These are phyloP conservation scores for Tremella fuciformis DNA, from an alignment of 768 basidiomycete species.

Conservation along the genomic window DNA sequence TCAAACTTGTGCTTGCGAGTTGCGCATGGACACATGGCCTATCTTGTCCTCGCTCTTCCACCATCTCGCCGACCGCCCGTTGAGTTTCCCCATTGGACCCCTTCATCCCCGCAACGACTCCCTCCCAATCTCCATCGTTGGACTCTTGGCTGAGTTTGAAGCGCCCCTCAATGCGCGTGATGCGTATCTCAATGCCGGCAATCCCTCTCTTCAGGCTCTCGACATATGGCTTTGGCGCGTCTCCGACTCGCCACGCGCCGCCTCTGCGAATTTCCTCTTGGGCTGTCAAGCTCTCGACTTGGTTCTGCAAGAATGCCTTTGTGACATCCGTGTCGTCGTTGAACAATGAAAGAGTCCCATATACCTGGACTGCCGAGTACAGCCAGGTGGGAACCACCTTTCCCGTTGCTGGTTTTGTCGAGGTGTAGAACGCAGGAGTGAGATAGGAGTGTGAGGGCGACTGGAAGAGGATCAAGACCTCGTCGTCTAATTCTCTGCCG, in stretches of 20 bases:
- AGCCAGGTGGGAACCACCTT: slow-evolving; percentile 53
- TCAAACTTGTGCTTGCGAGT: no score
- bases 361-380: slow-evolving; percentile 50
- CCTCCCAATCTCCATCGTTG: slow-evolving; percentile 42
- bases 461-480: slow-evolving; percentile 50
- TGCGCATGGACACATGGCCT: no score
- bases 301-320: slow-evolving; percentile 37
- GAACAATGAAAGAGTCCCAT: slow-evolving; percentile 40
- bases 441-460: slow-evolving; percentile 46
- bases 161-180: slow-evolving; percentile 46
- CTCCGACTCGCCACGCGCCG: slow-evolving; percentile 39
- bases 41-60: slow-evolving; percentile 8
- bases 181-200: slow-evolving; percentile 47
- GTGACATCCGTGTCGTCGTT: slow-evolving; percentile 14
- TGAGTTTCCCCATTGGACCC: slow-evolving; percentile 11
- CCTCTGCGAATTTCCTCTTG: slow-evolving; percentile 18
- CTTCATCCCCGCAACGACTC: slow-evolving; percentile 46
- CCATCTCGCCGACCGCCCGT: slow-evolving; percentile 28
- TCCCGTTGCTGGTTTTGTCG: slow-evolving; percentile 46
- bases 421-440: slow-evolving; percentile 47
- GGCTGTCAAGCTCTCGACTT: slow-evolving; percentile 40
- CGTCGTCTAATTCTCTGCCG: slow-evolving; percentile 16
- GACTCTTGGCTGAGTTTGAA: slow-evolving; percentile 49
- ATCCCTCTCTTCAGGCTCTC: slow-evolving; percentile 47
- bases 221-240: slow-evolving; percentile 46